A percentile compares a stretch with the other conserved stretches of the same genome.
These are phyloP conservation scores for Starmerella apis DNA, from an alignment of 805 yeast species.

Conservation along the genomic window DNA sequence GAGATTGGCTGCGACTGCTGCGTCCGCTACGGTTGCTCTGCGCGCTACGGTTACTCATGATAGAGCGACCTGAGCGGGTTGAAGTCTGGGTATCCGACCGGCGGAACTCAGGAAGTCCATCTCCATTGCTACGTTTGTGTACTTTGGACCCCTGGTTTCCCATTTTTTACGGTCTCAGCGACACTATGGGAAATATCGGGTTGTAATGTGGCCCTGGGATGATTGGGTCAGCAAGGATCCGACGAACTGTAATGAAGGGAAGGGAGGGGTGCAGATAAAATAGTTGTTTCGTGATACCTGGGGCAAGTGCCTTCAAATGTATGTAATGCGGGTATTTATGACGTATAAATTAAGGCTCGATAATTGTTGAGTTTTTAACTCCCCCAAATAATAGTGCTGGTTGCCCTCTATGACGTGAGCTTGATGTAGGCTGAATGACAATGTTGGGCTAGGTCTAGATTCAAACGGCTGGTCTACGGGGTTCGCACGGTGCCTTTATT, in stretches of 20 bases:
- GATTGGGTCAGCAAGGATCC: constrained; percentile 1
- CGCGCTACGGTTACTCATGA: constrained; percentile 20
- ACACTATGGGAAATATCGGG: not conserved
- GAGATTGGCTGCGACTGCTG: constrained; percentile 10
- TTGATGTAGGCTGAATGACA: too few species aligned
- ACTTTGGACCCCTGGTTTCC: constrained; percentile 32
- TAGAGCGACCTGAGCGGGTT: constrained; percentile 23
- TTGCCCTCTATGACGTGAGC: too few species aligned
- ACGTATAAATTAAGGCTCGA: too few species aligned
- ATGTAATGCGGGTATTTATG: too few species aligned
- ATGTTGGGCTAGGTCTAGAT: too few species aligned
- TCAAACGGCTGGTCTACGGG: too few species aligned
- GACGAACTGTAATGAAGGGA: too few species aligned
- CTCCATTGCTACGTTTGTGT: constrained; percentile 20
- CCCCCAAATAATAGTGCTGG: too few species aligned
- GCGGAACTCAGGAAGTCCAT: constrained; percentile 25
- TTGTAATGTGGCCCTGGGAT: not conserved
- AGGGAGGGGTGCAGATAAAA: not conserved
- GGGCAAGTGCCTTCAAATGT: too few species aligned
- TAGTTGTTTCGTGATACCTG: not conserved
- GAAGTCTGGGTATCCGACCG: constrained; percentile 37
- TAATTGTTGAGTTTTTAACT: too few species aligned
- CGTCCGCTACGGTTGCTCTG: constrained; percentile 10
- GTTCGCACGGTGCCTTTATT: too few species aligned
- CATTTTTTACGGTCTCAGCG: constrained; percentile 24